Evolutionary conservation across 192 early-diverging fungal species (phyloP).

Genomic region (Coemansia asiatica): DNA sequence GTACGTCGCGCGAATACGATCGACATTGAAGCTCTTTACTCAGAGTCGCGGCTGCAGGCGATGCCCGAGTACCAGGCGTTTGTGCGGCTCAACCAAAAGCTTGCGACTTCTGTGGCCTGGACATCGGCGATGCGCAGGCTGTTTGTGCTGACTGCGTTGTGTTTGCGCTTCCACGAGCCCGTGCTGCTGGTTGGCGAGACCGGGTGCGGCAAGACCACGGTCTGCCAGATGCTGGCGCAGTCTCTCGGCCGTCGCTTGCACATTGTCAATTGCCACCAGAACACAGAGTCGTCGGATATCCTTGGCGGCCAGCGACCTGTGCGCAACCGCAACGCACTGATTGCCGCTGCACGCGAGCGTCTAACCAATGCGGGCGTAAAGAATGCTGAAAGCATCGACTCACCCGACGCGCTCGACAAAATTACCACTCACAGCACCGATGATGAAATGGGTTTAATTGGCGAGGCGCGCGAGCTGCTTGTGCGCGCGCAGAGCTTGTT

Average conservation of each 20-base stretch:
- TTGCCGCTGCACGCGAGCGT: constrained; percentile 53
- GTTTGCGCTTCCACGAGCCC: constrained; percentile 81
- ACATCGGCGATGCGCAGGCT: constrained; percentile 89
- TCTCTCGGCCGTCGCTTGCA: constrained; percentile 65
- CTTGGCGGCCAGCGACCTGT: constrained; percentile 92
- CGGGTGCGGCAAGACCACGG: constrained; percentile 98
- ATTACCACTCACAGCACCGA: too few relatives aligned
- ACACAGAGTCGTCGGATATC: constrained; percentile 92
- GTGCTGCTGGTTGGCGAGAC: constrained; percentile 96
- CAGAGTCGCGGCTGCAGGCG: constrained; percentile 17
- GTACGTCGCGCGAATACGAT: constrained; percentile 9
- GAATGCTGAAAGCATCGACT: not conserved
- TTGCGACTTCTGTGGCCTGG: constrained; percentile 66
- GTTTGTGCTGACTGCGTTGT: constrained; percentile 81
- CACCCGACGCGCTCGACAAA: constrained; percentile 28
- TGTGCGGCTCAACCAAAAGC: not conserved
- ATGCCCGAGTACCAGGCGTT: constrained; percentile 52
- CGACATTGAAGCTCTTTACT: constrained; percentile 38
- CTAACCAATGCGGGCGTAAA: constrained; percentile 25
- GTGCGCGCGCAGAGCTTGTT: constrained; percentile 66
- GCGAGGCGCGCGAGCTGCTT: constrained; percentile 22
- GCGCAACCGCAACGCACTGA: constrained; percentile 65
- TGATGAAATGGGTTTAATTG: not conserved
- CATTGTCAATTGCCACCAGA: constrained; percentile 96
- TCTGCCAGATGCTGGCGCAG: constrained; percentile 88